These are phyloP conservation scores for Boletellus emodensis DNA, from an alignment of 768 basidiomycete genomes.

Conservation along the genomic window DNA sequence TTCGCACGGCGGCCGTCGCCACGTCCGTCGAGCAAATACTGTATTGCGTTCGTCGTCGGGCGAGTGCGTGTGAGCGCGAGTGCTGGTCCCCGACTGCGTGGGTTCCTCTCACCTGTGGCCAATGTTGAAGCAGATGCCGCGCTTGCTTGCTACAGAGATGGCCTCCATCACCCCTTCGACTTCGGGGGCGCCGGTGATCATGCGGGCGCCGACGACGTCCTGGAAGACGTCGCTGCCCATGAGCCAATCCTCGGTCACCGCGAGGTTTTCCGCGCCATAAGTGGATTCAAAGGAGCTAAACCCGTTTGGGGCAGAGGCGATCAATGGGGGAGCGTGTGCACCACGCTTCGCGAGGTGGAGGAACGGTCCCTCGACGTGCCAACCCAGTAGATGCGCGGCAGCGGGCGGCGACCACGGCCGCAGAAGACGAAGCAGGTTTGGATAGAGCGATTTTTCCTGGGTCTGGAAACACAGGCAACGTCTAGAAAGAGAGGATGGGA, in stretches of 20 bases:
- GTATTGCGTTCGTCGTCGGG: no score
- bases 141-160: conserved; percentile 52
- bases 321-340: conserved; percentile 69
- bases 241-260: conserved; percentile 63
- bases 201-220: conserved; percentile 53
- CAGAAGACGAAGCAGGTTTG: conserved; percentile 63
- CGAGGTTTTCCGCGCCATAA: conserved; percentile 66
- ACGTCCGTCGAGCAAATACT: conserved; percentile 74
- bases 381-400: conserved; percentile 77
- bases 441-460: conserved; percentile 72
- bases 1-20: conserved; percentile 64
- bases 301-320: conserved; percentile 59
- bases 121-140: conserved; percentile 78
- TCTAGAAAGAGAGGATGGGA: background rate
- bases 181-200: conserved; percentile 87
- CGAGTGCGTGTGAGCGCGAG: no score
- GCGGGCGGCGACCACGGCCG: conserved; percentile 58
- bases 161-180: conserved; percentile 76
- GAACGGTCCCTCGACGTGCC: conserved; percentile 92
- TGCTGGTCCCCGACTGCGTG: background rate
- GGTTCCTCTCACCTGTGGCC: conserved; percentile 67
- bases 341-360: conserved; percentile 79
- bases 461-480: conserved; percentile 45
- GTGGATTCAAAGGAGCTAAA: conserved; percentile 66
- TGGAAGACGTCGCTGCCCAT: conserved; percentile 37